A percentile compares a stretch with the other conserved stretches of the same genome.
Conservation (phyloP, 495 filamentous ascomycete species). For the Xylaria longipes region DNA sequence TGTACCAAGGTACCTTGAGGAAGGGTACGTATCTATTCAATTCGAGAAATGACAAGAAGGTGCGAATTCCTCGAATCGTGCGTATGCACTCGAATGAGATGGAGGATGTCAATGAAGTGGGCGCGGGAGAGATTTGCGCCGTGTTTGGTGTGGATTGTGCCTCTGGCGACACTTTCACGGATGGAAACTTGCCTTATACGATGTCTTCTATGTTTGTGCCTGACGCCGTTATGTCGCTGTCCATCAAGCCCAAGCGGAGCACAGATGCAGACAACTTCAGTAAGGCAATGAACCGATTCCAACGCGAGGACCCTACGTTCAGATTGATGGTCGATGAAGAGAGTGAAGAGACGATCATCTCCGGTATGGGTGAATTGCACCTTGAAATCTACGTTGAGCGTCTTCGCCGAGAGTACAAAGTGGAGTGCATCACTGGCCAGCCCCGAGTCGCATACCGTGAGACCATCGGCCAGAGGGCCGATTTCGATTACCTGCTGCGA, state of each 20-base stretch:
- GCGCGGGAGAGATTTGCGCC: slow-evolving; percentile 96
- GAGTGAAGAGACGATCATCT: slow-evolving; percentile 94
- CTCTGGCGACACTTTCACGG: slow-evolving; percentile 97
- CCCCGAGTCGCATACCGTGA: slow-evolving; percentile 98
- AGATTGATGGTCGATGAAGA: slow-evolving; percentile 90
- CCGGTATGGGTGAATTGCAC: slow-evolving; percentile 98
- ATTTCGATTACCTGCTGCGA: slow-evolving; percentile 93
- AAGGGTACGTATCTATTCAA: slow-evolving; percentile 94
- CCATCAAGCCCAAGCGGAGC: slow-evolving; percentile 93
- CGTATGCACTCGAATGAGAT: slow-evolving; percentile 99
- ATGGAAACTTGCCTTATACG: slow-evolving; percentile 88
- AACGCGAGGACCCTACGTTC: slow-evolving; percentile 98
- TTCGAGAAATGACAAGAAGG: slow-evolving; percentile 90
- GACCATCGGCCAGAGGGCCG: slow-evolving; percentile 76
- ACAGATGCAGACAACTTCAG: slow-evolving; percentile 94
- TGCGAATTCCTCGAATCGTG: slow-evolving; percentile 96
- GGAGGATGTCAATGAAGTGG: slow-evolving; percentile 92
- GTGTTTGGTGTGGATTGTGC: slow-evolving; percentile 99
- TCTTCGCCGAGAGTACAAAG: slow-evolving; percentile 95
- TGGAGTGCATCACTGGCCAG: slow-evolving; percentile 93
- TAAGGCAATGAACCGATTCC: slow-evolving; percentile 99
- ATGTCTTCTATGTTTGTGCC: slow-evolving; percentile 99
- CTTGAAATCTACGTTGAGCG: slow-evolving; percentile 98
- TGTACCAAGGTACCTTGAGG: slow-evolving; percentile 91
- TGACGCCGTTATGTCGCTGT: slow-evolving; percentile 96